Conservation (phyloP, 352 stramenopile genomes). For the Globisporangium radiosum region DNA sequence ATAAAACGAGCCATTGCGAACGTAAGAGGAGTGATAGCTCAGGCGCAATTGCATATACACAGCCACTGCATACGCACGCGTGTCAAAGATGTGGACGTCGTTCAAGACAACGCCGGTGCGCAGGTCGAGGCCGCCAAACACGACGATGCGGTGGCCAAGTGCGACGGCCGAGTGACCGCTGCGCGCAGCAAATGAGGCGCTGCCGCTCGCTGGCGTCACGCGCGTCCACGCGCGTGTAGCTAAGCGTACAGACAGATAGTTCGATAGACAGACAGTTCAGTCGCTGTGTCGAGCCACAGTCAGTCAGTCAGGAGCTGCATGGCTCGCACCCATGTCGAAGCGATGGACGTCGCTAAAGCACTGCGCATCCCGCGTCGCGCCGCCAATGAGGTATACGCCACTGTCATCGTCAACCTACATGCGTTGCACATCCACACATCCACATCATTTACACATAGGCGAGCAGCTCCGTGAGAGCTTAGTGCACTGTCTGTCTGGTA, state of each 20-base stretch:
- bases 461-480: no score
- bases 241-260: constrained; percentile 1
- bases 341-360: constrained; percentile 50
- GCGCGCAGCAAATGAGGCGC: constrained; percentile 26
- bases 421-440: background rate
- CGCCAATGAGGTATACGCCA: constrained; percentile 53
- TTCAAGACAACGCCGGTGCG: constrained; percentile 40
- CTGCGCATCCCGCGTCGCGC: constrained; percentile 40
- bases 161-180: constrained; percentile 58
- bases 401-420: constrained; percentile 17
- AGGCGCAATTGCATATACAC: no score
- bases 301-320: background rate
- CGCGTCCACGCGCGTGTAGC: constrained; percentile 18
- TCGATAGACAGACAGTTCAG: background rate
- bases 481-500: no score
- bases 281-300: background rate
- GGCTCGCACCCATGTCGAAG: constrained; percentile 32
- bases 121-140: constrained; percentile 62
- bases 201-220: constrained; percentile 10
- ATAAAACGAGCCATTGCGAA: no score
- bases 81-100: constrained; percentile 48
- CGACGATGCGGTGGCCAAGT: constrained; percentile 29
- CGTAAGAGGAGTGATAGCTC: background rate
- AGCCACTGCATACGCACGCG: constrained; percentile 9
- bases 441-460: no score